Evolutionary conservation across 208 protist species (phyloP), one percentile per base, ranked within the genome.

Genomic region (Wallacemonas collosoma): DNA sequence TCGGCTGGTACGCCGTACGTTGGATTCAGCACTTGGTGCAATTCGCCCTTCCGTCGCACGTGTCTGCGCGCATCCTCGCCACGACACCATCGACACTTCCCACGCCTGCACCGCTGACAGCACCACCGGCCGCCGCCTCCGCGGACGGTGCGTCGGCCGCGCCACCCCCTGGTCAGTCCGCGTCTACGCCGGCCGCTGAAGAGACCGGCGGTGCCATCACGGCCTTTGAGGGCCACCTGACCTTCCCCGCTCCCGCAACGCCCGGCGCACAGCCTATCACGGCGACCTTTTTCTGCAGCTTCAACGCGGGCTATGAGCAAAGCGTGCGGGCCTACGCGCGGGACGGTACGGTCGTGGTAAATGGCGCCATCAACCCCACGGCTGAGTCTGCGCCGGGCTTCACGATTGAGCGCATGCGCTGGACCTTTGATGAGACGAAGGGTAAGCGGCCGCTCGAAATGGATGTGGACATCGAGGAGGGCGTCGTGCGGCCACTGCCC

Each of bases 281-380:
- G 14, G 89, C 80, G 26, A 81, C 75, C 39, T 88, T 94, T 47
- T 79, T 82, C 62, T 94, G 86, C 80, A 79, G 75, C 67, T 92
- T 89, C 63, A 76, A 79, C 48, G 66, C 75, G 47, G 77, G 74
- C n/a, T 73, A 88, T 57, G 81, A 88, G 77, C 84, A 88, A 75
- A 72, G 76, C 15, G 78, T 94, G 50, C 74, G 79, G 14, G 72
- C 90, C 43, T 80, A 82, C 64, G 75, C 76, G 39, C 71, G 76
- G 41, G 73, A 86, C 51, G 85, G 84, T 40, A 81, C 80, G 17
- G 82, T 94, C 36, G 78, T 73, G 1, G 77, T 90, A 56, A 64
- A 86, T 55, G 79, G 86, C 43, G 82, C 82, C 57, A 87, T 93
- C 70, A 91, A 89, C 77, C 79, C 82, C 35, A 91, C 81, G 1